Conservation (phyloP, 1,139 yeast genomes). For the Sugiyamaella sp. region DNA sequence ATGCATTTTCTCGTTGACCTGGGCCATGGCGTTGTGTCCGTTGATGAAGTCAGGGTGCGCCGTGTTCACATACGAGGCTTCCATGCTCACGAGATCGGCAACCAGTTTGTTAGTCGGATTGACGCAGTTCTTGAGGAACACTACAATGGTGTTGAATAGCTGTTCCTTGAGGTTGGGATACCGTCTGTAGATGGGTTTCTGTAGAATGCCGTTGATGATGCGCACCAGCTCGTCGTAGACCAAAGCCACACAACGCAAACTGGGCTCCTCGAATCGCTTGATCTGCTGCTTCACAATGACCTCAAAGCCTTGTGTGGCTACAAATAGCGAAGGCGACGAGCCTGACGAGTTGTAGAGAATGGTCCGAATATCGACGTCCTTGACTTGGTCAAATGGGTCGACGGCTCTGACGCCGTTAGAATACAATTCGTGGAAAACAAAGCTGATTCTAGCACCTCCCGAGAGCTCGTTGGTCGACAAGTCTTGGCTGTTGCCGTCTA, state of each 20-base stretch:
- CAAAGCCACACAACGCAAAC: constrained; percentile 82
- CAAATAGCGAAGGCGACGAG: constrained; percentile 95
- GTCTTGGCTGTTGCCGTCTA: constrained; percentile 91
- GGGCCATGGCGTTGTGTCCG: constrained; percentile 94
- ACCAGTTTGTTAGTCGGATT: constrained; percentile 87
- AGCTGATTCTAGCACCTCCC: constrained; percentile 96
- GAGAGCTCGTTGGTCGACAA: constrained; percentile 83
- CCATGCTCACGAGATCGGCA: constrained; percentile 76
- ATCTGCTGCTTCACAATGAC: constrained; percentile 95
- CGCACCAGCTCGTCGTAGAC: constrained; percentile 94
- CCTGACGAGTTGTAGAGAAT: constrained; percentile 92
- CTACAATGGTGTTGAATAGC: constrained; percentile 75
- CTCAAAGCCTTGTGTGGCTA: constrained; percentile 97
- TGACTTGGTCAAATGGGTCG: constrained; percentile 96
- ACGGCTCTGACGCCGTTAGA: constrained; percentile 90
- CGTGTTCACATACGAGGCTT: constrained; percentile 92
- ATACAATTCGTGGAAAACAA: constrained; percentile 96
- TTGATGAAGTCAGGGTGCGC: constrained; percentile 96
- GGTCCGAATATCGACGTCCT: constrained; percentile 95
- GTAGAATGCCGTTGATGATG: constrained; percentile 80
- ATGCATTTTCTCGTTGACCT: constrained; percentile 88
- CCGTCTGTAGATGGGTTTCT: constrained; percentile 80
- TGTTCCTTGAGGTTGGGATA: constrained; percentile 91
- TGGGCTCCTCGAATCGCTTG: constrained; percentile 91
- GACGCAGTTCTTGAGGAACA: constrained; percentile 76